Percentiles rank a stretch among this genome's conserved stretches.
These are phyloP conservation scores for Oidium heveae DNA, from an alignment of 2,329 filamentous ascomycete genomes.

Conservation along the genomic window DNA sequence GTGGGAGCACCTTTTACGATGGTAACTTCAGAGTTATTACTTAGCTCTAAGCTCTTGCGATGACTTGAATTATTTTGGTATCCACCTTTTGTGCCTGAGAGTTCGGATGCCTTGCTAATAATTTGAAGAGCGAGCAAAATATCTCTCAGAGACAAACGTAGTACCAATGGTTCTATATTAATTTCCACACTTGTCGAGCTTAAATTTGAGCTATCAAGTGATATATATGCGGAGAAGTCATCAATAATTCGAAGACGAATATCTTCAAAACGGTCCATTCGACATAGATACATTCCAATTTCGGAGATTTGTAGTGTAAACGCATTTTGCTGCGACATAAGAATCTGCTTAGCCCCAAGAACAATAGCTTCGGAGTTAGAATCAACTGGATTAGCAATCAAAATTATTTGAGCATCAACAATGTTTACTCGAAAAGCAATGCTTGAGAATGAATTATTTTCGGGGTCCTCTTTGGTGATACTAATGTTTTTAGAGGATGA, in stretches of 20 bases:
- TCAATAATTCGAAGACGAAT: constrained; percentile 79
- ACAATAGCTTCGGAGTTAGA: constrained; percentile 88
- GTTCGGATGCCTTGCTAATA: constrained; percentile 66
- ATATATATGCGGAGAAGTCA: constrained; percentile 79
- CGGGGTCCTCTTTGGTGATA: constrained; percentile 5
- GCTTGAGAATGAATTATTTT: constrained; percentile 28
- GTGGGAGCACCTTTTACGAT: neutral
- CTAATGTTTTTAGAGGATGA: constrained; percentile 3
- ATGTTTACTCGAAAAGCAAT: constrained; percentile 80
- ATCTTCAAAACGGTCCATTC: constrained; percentile 93
- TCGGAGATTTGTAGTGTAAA: constrained; percentile 82
- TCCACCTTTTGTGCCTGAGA: constrained; percentile 29
- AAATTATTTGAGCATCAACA: constrained; percentile 85
- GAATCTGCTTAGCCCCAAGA: constrained; percentile 73
- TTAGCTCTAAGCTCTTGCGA: neutral
- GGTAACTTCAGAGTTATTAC: neutral
- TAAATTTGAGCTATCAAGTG: constrained; percentile 43
- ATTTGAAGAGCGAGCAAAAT: constrained; percentile 89
- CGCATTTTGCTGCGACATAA: constrained; percentile 82
- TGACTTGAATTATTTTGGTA: neutral
- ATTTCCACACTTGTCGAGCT: constrained; percentile 58
- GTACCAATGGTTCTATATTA: constrained; percentile 71
- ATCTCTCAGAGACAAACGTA: constrained; percentile 76
- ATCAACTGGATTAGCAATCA: constrained; percentile 83
- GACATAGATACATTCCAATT: constrained; percentile 92